Base-by-base conservation (phyloP, 1,284 basidiomycete species). In the Trichosporon sp. region DNA sequence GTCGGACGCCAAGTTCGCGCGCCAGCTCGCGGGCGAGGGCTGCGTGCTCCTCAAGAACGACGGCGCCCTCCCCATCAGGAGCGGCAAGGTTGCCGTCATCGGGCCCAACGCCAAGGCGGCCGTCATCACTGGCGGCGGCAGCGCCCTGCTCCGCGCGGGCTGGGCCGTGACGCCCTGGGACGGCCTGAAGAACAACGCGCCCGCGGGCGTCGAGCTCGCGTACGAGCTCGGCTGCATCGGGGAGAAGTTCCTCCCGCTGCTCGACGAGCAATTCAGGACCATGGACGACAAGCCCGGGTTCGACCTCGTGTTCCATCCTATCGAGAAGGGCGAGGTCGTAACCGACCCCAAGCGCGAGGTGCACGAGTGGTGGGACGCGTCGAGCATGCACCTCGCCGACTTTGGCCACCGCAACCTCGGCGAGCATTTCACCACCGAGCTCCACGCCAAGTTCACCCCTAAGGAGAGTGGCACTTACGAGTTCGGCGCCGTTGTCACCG, bases 31-130 rank as follows among this genome's bases (percentile, higher is more conserved):
- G 4, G 71, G 70, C 8, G 87, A 89, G 69, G 87, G 87, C 0
- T 88, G 91, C 72, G 90, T 92, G 12, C 68, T 72, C 0, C 71
- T 72, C 62, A 72, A 72, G 67, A 92, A 92, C 77, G 76, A 75
- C 6, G 23, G 68, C n/a, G 47, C 35, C 1, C 74, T 79, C 2
- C 78, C 78, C 11, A 38, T 79, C 56, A 68, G 67, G 23, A 44
- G 35, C 80, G 58, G 0, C 79, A 23, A 74, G 63, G 85, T 88
- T 68, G 87, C 87, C 8, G 85, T 89, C 65, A 87, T 89, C 68
- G 88, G 88, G 0, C 86, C 87, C 23, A 88, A 88, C 75, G 87
- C 87, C 25, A 87, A 87, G 73, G 76, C 82, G 27, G 81, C 85
- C 0, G 84, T 86, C 70, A 83, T 85, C 31, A 86, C 86, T 15